A percentile compares a stretch with the other conserved stretches of the same genome.
Conservation (phyloP, 805 yeast genomes). For the Ogataea ramenticola region DNA sequence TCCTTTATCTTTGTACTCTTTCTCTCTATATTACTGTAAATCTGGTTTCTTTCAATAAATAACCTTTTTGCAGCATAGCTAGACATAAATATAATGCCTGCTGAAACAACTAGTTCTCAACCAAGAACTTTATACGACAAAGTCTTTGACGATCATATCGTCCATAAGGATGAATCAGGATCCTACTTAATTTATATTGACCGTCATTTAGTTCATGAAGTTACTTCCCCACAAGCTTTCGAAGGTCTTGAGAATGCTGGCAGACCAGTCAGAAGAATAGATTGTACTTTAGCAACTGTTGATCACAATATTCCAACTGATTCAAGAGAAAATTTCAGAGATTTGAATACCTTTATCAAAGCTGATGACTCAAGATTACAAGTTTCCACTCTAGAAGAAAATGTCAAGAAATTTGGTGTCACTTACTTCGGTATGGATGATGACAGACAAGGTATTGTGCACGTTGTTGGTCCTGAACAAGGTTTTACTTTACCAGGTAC, state of each 20-base stretch:
- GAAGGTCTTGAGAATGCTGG: constrained; percentile 89
- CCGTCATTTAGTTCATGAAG: constrained; percentile 97
- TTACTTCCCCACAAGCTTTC: constrained; percentile 98
- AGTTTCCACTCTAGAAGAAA: constrained; percentile 85
- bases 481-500: constrained; percentile 98
- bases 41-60: too few relatives aligned
- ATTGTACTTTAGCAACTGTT: constrained; percentile 90
- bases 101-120: constrained; percentile 24
- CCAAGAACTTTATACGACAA: constrained; percentile 89
- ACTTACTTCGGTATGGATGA: constrained; percentile 94
- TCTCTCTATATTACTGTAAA: too few relatives aligned
- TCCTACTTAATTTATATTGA: constrained; percentile 87
- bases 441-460: constrained; percentile 95
- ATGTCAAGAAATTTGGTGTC: constrained; percentile 83
- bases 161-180: constrained; percentile 81
- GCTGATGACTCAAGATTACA: constrained; percentile 91
- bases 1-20: too few relatives aligned
- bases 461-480: constrained; percentile 98
- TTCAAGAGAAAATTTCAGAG: constrained; percentile 70
- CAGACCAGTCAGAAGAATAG: constrained; percentile 82
- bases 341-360: constrained; percentile 71
- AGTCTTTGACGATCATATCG: constrained; percentile 92
- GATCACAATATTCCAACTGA: constrained; percentile 97
- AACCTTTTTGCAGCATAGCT: too few relatives aligned
- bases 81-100: constrained; percentile 23